Evolutionary conservation across 2,329 filamentous ascomycete species (phyloP).

Genomic region (Cryoendolithus antarcticus): DNA sequence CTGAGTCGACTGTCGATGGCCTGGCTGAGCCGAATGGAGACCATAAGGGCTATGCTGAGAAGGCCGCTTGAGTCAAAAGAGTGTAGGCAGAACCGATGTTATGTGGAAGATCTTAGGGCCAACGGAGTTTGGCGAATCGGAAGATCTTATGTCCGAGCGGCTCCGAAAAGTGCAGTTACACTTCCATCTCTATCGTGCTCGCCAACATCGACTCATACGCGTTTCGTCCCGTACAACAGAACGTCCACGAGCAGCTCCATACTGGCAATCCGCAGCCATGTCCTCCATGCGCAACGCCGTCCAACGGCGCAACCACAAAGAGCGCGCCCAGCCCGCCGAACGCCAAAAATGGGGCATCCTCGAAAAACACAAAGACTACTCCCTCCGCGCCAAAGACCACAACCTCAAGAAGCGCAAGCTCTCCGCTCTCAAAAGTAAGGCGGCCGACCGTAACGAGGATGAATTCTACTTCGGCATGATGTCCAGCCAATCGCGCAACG

Average conservation of each 20-base stretch:
- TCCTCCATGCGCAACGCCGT: conserved; percentile 51
- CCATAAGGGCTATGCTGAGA: too few relatives aligned
- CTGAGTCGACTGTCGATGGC: too few relatives aligned
- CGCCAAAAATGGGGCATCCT: conserved; percentile 80
- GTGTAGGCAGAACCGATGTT: too few relatives aligned
- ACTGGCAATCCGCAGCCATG: conserved; percentile 35
- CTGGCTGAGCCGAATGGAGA: too few relatives aligned
- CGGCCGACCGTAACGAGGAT: conserved; percentile 50
- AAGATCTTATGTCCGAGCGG: not conserved
- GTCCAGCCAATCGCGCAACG: conserved; percentile 35
- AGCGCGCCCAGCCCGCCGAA: conserved; percentile 76
- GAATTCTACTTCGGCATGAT: conserved; percentile 57
- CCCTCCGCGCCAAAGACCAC: conserved; percentile 52
- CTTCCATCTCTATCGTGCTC: not conserved
- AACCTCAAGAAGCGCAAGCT: conserved; percentile 49
- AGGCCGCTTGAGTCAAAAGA: too few relatives aligned
- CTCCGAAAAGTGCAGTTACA: not conserved
- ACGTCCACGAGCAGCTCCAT: too few relatives aligned
- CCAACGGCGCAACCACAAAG: conserved; percentile 73
- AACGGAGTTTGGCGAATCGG: too few relatives aligned
- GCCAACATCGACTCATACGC: too few relatives aligned
- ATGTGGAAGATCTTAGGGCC: too few relatives aligned
- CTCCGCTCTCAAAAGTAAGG: conserved; percentile 48
- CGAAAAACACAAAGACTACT: conserved; percentile 85
- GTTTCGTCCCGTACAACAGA: too few relatives aligned